Evolutionary conservation across 495 filamentous ascomycete species (phyloP).

Genomic region (Pyronema omphalodes): DNA sequence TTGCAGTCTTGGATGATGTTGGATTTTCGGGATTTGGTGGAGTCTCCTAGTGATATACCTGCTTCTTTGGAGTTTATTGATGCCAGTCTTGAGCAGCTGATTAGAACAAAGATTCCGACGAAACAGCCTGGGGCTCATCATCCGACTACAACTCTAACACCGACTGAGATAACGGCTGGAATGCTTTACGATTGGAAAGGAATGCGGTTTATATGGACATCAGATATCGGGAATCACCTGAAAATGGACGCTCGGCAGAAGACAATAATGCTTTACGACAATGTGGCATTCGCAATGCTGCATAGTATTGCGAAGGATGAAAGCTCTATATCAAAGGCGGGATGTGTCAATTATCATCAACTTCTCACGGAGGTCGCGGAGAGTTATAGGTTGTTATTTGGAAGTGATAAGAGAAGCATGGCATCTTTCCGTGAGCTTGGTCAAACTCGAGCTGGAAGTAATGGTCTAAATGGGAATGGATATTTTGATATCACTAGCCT

Average conservation of each 20-base stretch:
- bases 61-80: background rate
- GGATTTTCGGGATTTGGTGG: background rate
- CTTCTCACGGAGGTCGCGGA: background rate
- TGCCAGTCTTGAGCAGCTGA: background rate
- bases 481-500: slow-evolving; percentile 6
- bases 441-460: background rate
- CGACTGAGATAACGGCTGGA: slow-evolving; percentile 2
- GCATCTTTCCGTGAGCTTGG: background rate
- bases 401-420: background rate
- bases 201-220: slow-evolving; percentile 2
- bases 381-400: slow-evolving; percentile 6
- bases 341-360: background rate
- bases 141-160: background rate
- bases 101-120: background rate
- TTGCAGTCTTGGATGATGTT: slow-evolving; percentile 7
- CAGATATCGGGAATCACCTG: slow-evolving; percentile 2
- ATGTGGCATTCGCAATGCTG: slow-evolving; percentile 3
- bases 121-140: background rate
- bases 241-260: background rate
- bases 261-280: background rate
- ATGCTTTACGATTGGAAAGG: slow-evolving; percentile 3
- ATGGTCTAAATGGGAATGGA: background rate
- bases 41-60: background rate
- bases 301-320: background rate
- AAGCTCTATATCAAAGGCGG: slow-evolving; percentile 3